Evolutionary conservation across 192 early-diverging fungal genomes (phyloP), one percentile per base, ranked within the genome.

Genomic region (Coemansia sp.): DNA sequence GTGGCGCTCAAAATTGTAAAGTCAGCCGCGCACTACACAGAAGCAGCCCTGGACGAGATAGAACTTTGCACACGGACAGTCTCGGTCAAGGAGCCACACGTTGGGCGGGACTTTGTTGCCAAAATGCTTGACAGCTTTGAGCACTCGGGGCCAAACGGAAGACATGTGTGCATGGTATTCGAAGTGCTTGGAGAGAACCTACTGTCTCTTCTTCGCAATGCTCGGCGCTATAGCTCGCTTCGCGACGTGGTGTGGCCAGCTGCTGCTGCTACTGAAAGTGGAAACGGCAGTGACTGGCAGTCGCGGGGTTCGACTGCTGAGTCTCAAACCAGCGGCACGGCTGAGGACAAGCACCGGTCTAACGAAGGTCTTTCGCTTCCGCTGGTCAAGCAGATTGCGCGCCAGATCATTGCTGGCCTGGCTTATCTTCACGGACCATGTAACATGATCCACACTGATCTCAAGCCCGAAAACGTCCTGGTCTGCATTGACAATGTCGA

Each of bases 1-100:
- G 92, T 94, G 39, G 97, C 97, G 2, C 86, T 99, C 21, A 99
- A 99, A 74, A 91, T 99, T 49, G 95, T 99, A 52, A 99, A 99
- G 73, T 92, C 93, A 9, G 94, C 97, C 1, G 82, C 84, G 27
- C 93, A 95, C 75, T 99, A 97, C 80, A 95, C 95, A 5, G 94
- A 96, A 67, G 95, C 94, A 0, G 95, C 97, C 5, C 63, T 89
- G 63, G 97, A 99, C 72, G 97, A 99, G 74, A 97, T 99, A 63
- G 91, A 94, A 75, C 82, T 99, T 41, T 86, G 97, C 60, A 89
- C 94, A 54, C 86, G 86, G 35, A 89, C 95, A 2, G 89, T 91
- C 4, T 63, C 67, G 7, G 62, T 67, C 35, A 53, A 60, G 23
- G 75, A 75, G 58, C 73, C 71, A 4, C 81, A 79, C 29, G 55